These are phyloP conservation scores for Mrakia frigida DNA, from an alignment of 768 basidiomycete species.

Conservation along the genomic window DNA sequence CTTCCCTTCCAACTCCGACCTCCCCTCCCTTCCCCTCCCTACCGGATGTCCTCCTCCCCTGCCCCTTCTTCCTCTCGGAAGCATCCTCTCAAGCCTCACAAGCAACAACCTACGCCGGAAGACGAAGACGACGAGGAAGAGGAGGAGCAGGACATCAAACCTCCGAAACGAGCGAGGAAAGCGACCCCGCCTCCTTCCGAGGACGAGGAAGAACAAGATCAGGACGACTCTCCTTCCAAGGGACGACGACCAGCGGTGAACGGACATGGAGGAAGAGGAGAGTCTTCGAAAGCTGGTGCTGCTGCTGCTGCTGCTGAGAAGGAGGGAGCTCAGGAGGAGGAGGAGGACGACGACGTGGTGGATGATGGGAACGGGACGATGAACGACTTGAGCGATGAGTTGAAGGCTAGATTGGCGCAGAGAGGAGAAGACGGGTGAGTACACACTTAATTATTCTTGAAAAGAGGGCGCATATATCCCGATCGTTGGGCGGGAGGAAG, in stretches of 20 bases:
- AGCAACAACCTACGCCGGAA: background rate
- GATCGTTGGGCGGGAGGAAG: background rate
- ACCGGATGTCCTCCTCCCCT: background rate
- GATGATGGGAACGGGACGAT: constrained; percentile 58
- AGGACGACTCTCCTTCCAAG: background rate
- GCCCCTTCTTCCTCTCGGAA: background rate
- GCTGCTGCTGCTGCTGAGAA: constrained; percentile 39
- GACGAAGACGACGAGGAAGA: background rate
- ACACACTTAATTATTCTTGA: background rate
- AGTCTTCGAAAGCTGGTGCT: background rate
- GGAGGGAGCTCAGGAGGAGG: constrained; percentile 51
- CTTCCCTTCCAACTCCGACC: background rate
- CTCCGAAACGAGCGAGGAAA: background rate
- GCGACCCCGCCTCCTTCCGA: background rate
- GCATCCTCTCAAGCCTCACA: background rate
- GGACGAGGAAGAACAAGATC: background rate
- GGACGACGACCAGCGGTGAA: background rate
- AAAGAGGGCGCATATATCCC: background rate
- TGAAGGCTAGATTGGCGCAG: constrained; percentile 16
- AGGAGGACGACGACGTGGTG: constrained; percentile 55
- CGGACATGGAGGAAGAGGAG: background rate
- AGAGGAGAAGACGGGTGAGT: constrained; percentile 28
- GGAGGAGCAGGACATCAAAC: background rate
- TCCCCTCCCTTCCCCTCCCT: background rate
- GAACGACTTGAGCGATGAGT: constrained; percentile 39